Evolutionary conservation across 1,284 basidiomycete species (phyloP).

Genomic region (Leccinum subfulvum): DNA sequence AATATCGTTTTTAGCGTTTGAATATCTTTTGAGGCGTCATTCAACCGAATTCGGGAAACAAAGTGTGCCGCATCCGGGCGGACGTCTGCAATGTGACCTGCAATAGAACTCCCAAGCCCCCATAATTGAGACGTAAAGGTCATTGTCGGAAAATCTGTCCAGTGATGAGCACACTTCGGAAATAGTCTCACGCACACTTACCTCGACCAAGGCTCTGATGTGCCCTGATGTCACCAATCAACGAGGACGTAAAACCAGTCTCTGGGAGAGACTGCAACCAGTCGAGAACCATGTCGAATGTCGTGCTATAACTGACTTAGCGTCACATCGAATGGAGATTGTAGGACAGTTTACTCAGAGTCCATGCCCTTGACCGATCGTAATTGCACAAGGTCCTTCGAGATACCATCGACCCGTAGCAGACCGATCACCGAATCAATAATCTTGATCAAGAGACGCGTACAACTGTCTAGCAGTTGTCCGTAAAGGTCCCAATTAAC

Average conservation of each 20-base stretch:
- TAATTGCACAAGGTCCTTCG: conserved; percentile 17
- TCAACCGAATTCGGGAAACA: conserved; percentile 23
- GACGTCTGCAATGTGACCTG: conserved; percentile 32
- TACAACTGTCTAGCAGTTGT: conserved; percentile 43
- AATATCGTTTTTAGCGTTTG: conserved; percentile 30
- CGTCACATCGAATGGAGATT: not conserved
- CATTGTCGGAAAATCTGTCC: conserved; percentile 52
- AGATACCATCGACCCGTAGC: conserved; percentile 27
- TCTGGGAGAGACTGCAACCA: conserved; percentile 42
- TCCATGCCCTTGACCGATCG: conserved; percentile 15
- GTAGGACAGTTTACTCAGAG: conserved; percentile 27
- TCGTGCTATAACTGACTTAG: conserved; percentile 35
- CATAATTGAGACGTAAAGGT: conserved; percentile 52
- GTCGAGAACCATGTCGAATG: conserved; percentile 39
- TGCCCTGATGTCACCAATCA: conserved; percentile 48
- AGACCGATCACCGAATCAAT: conserved; percentile 34
- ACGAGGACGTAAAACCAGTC: conserved; percentile 29
- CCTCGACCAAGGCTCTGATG: conserved; percentile 53
- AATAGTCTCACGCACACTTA: conserved; percentile 23
- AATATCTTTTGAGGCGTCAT: conserved; percentile 15
- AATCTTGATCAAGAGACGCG: conserved; percentile 42
- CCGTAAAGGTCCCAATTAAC: conserved; percentile 62
- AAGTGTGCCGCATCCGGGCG: conserved; percentile 26
- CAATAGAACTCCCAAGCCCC: conserved; percentile 39
- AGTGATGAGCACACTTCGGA: conserved; percentile 7